Evolutionary conservation across 768 basidiomycete genomes (phyloP).

Genomic region (Suillus occidentalis): DNA sequence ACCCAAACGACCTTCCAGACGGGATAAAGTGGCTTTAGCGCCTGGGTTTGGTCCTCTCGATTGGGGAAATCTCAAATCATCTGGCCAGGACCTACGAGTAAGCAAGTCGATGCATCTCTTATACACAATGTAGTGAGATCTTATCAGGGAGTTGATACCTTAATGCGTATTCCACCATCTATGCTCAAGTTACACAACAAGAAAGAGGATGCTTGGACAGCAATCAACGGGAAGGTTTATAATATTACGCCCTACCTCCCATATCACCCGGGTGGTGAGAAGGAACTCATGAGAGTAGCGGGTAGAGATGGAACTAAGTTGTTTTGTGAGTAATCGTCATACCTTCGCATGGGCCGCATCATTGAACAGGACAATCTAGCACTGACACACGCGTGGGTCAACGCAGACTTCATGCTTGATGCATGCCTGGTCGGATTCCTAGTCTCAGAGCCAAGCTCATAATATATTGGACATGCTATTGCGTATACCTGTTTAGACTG

Average conservation of each 20-base stretch:
- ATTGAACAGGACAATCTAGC: conserved; percentile 44
- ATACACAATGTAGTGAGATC: background rate
- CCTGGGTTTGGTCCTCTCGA: conserved; percentile 92
- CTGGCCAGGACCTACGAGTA: conserved; percentile 78
- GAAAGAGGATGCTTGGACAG: conserved; percentile 89
- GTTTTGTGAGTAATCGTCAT: conserved; percentile 63
- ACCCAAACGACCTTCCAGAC: conserved; percentile 56
- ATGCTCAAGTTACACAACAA: conserved; percentile 80
- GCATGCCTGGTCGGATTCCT: conserved; percentile 90
- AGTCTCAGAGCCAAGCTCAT: conserved; percentile 61
- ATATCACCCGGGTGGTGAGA: conserved; percentile 94
- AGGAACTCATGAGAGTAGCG: conserved; percentile 91
- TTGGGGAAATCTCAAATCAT: conserved; percentile 87
- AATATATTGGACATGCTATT: conserved; percentile 15
- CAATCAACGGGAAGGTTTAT: conserved; percentile 91
- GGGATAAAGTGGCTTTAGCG: conserved; percentile 82
- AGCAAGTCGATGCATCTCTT: conserved; percentile 19
- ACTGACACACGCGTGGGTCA: conserved; percentile 94
- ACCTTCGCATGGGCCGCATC: background rate
- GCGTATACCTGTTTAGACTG: conserved; percentile 2
- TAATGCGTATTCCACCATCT: conserved; percentile 69
- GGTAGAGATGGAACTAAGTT: conserved; percentile 94
- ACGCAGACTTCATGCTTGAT: conserved; percentile 94
- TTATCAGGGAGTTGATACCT: conserved; percentile 69
- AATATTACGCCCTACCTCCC: conserved; percentile 91